Evolutionary conservation across 2,329 filamentous ascomycete species (phyloP), one percentile per base, ranked within the genome.

Genomic region (Conoideocrella luteorostrata): DNA sequence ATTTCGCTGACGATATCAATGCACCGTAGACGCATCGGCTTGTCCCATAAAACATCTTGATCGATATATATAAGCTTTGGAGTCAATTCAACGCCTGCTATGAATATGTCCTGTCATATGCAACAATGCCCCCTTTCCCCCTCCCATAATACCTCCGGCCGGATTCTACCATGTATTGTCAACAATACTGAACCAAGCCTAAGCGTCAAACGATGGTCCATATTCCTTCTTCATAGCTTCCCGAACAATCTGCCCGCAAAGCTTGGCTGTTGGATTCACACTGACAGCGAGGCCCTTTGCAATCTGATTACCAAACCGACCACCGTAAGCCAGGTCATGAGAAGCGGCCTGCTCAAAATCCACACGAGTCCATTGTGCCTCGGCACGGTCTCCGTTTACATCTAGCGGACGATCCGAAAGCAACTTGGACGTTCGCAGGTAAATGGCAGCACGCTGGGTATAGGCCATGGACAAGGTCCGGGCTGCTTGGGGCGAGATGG

Each of bases 141-240:
- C n/a, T n/a, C n/a, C n/a, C n/a, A n/a, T n/a, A n/a, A n/a, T n/a
- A n/a, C n/a, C n/a, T n/a, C n/a, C n/a, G n/a, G n/a, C n/a, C n/a
- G n/a, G n/a, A n/a, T n/a, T n/a, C n/a, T n/a, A n/a, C n/a, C n/a
- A n/a, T n/a, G n/a, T n/a, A n/a, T n/a, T n/a, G n/a, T n/a, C n/a
- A n/a, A n/a, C n/a, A n/a, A 45, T 22, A 28, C 41, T 34, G 5
- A n/a, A n/a, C 28, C 28, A 10, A 5, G 2, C 13, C 26, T 21
- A 70, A 43, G 55, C 56, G 23, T 66, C 65, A 56, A 70, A 73
- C 9, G 63, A 67, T n/a, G 70, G 66, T 0, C 75, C 77, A 52
- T 81, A 82, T 58, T 85, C 82, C 60, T 78, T 82, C 65, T 73
- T 81, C 78, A 85, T 80, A 39, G 80, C 81, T 62, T 84, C 78